Evolutionary conservation across 257 asterid species (phyloP), one percentile per base, ranked within the genome.

Genomic region (Gynochthodes officinalis): DNA sequence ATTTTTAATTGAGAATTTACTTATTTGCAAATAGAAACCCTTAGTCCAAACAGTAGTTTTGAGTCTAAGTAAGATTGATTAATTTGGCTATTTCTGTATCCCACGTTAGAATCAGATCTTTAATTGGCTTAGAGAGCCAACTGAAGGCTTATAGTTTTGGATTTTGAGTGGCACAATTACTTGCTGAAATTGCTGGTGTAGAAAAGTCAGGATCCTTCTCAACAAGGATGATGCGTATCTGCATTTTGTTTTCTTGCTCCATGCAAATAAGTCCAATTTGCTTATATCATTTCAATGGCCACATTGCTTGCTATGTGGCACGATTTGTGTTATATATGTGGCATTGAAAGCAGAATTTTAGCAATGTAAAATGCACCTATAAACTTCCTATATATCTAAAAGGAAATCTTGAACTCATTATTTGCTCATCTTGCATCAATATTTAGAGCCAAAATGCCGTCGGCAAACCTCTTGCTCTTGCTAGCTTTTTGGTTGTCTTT

Each of bases 251-350:
- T 71, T 65, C 32, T 69, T 53, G 40, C 37, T 62, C 23, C 61
- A 27, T 73, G 72, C 76, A 69, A 67, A 78, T 23, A 54, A 35
- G 67, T 71, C 78, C 73, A 63, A 50, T 28, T 4, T 71, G 63
- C 74, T 52, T 12, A 11, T 57, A 55, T 63, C 84, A 67, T 53
- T 73, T 71, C 43, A 68, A 37, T 39, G 67, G 73, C 72, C 76
- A 76, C 78, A 54, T 64, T 70, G 77, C 77, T 64, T 7, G 64
- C 72, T 39, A 69, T 50, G 79, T 73, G 81, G 75, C 79, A 73
- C 39, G 12, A 42, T 37, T 58, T 39, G 59, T 59, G 33, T 50
- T 37, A 63, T n/a, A n/a, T n/a, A 77, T 49, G 74, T 65, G 84
- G 73, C 84, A 64, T 63, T 76, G n/a, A 21, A 2, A 44, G 73